Evolutionary conservation across 345 rosid species (phyloP), one percentile per base, ranked within the genome.

Genomic region (Camelina laxa): DNA sequence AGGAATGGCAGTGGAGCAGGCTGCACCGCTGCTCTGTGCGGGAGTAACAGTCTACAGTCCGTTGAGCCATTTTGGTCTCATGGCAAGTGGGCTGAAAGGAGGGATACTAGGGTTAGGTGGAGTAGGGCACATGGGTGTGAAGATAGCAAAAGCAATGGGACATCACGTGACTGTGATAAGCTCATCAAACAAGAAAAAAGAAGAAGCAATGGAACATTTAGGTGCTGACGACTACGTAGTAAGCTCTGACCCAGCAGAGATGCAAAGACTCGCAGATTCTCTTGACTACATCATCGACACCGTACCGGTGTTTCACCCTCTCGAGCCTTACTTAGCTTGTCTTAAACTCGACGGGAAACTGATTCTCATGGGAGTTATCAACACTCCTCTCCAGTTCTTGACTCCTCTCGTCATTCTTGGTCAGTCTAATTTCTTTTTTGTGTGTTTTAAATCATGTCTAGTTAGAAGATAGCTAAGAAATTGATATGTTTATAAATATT

Each of bases 21-120:
- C 85, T 35, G 87, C 89, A 0, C 87, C 86, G 5, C 70, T 84
- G 3, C 75, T 86, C 1, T 82, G 89, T 49, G 89, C 84, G 0
- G 83, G 90, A 20, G 86, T 86, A 54, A 86, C 85, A 0, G 86
- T 85, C 1, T 85, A 88, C 55, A 83, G 89, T 64, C 88, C 88
- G 9, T 60, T 82, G 77, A 85, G 83, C 72, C 86, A 85, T 17
- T 82, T 86, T 31, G 79, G 75, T 65, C 70, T 84, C 58, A 80
- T 39, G 75, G 1, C 41, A 35, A 61, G 67, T 7, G 70, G 70
- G 27, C 64, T 82, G 1, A 80, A 16, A 58, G 86, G 74, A 49
- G 84, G 84, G 56, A 81, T 86, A 44, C 27, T 86, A 66, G 88
- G 86, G 36, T 31, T 86, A 60, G 90, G 87, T 7, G 90, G 88